A percentile compares a stretch with the other conserved stretches of the same genome.
These are phyloP conservation scores for Plasmodium coatneyi DNA, from an alignment of 169 alveolate species.

Conservation along the genomic window DNA sequence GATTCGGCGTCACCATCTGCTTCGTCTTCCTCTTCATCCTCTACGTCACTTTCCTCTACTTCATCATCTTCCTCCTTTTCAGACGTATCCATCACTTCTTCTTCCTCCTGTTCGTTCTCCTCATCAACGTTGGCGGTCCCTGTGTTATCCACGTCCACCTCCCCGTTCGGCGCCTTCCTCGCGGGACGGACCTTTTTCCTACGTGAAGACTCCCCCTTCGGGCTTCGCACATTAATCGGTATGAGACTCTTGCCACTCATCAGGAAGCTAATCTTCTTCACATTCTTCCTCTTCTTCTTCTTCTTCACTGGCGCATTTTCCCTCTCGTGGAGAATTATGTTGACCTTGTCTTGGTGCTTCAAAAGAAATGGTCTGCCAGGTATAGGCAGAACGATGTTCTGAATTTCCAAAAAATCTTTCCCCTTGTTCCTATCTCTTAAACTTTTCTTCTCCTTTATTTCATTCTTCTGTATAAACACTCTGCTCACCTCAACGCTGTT, in stretches of 20 bases:
- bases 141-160: background rate
- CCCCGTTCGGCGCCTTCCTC: background rate
- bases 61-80: background rate
- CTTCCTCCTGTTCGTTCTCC: slow-evolving; percentile 2
- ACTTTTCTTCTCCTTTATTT: slow-evolving; percentile 72
- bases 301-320: background rate
- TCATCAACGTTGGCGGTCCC: background rate
- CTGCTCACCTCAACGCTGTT: slow-evolving; percentile 75
- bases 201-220: background rate
- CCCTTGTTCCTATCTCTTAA: background rate
- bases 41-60: slow-evolving; percentile 2
- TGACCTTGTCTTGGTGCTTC: slow-evolving; percentile 69
- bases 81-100: background rate
- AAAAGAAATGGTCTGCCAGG: slow-evolving; percentile 80
- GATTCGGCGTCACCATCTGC: background rate
- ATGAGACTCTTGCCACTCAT: slow-evolving; percentile 50
- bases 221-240: slow-evolving; percentile 23
- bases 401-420: slow-evolving; percentile 58
- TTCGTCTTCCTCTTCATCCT: background rate
- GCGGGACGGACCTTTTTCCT: background rate
- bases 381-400: slow-evolving; percentile 79
- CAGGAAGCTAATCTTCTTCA: slow-evolving; percentile 33
- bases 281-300: slow-evolving; percentile 6
- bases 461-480: slow-evolving; percentile 76
- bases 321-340: slow-evolving; percentile 17